phyloP scores from a whole-genome alignment of 768 basidiomycete genomes.

The Kwoniella shandongensis region DNA sequence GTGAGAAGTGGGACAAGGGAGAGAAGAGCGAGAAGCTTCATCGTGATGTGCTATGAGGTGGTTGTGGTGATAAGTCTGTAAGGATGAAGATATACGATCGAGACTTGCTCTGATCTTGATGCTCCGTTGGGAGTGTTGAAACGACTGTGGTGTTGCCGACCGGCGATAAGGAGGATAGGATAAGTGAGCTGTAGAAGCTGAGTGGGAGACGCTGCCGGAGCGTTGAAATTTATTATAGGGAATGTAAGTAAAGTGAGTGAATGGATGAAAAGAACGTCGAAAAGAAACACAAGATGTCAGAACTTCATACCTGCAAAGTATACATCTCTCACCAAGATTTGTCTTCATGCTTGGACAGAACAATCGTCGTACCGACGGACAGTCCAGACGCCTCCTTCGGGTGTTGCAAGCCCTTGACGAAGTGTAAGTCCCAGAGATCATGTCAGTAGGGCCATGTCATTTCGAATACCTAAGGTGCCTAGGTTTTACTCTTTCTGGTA shows the following conservation, averaged over 20 bases:
- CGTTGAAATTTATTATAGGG: background rate
- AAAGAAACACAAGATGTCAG: background rate
- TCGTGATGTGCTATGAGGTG: conserved; percentile 5
- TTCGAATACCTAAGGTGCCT: too few relatives aligned
- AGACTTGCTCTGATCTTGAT: background rate
- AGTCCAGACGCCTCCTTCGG: too few relatives aligned
- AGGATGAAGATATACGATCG: background rate
- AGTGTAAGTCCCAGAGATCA: too few relatives aligned
- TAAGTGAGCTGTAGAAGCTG: too few relatives aligned
- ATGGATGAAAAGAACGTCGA: background rate
- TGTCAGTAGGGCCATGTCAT: conserved; percentile 20
- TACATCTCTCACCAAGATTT: too few relatives aligned
- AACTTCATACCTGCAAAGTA: background rate
- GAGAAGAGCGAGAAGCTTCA: conserved; percentile 18
- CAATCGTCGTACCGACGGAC: too few relatives aligned
- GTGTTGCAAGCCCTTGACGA: too few relatives aligned
- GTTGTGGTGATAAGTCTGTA: background rate
- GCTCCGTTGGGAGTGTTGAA: background rate
- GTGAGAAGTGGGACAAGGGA: conserved; percentile 13
- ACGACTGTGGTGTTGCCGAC: conserved; percentile 9
- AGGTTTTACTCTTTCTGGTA: conserved; percentile 1
- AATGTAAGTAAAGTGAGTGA: background rate
- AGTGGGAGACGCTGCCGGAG: conserved; percentile 1
- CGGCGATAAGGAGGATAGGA: conserved; percentile 7
- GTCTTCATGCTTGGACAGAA: too few relatives aligned